Evolutionary conservation across 495 filamentous ascomycete species (phyloP).

Genomic region (Neurospora terricola): DNA sequence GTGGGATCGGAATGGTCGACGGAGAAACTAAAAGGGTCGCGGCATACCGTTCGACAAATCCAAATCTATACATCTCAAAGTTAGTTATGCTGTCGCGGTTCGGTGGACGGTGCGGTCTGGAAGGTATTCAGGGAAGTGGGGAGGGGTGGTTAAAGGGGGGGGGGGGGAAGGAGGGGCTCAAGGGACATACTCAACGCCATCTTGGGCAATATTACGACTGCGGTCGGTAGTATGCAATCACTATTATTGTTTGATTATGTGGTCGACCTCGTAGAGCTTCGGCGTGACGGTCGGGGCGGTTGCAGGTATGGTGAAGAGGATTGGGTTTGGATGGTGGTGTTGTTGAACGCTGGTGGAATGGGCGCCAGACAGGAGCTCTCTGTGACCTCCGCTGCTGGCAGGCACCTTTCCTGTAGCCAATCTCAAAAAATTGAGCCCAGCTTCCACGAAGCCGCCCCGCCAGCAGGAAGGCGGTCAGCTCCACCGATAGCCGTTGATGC

Average conservation of each 20-base stretch:
- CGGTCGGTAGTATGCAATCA: background rate
- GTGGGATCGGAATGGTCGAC: background rate
- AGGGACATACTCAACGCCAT: conserved; percentile 40
- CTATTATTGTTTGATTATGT: conserved; percentile 1
- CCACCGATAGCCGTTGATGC: background rate
- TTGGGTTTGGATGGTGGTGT: background rate
- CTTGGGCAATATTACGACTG: conserved; percentile 13
- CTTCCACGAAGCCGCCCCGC: conserved; percentile 4
- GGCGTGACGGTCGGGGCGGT: background rate
- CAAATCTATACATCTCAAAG: conserved; percentile 26
- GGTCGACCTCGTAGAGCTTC: background rate
- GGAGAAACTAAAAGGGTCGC: background rate
- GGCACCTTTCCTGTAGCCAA: conserved; percentile 17
- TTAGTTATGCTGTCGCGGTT: conserved; percentile 17
- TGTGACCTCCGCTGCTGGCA: conserved; percentile 10
- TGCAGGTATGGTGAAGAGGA: conserved; percentile 3
- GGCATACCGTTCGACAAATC: conserved; percentile 42
- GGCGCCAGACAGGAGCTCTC: background rate
- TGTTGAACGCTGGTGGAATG: conserved; percentile 1
- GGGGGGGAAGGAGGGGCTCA: background rate
- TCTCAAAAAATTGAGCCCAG: conserved; percentile 23
- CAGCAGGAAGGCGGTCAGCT: background rate
- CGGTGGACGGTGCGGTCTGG: background rate
- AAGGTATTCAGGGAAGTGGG: background rate
- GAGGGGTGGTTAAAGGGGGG: background rate